phyloP scores from a whole-genome alignment of 2,329 filamentous ascomycete genomes.

The Talaromyces sp. region DNA sequence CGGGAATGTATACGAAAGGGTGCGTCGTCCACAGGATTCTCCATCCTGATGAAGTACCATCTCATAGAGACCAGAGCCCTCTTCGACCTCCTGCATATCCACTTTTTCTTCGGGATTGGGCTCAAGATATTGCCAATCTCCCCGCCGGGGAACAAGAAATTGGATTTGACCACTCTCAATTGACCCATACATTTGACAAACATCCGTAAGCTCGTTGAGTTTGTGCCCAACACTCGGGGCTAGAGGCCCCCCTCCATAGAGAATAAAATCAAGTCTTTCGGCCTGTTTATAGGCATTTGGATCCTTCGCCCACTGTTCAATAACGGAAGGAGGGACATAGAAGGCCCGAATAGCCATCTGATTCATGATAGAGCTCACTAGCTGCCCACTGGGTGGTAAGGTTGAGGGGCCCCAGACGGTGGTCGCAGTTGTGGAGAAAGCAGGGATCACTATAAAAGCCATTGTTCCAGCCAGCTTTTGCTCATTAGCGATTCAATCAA shows the following conservation, averaged over 20 bases:
- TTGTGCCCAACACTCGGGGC: slow-evolving; percentile 5
- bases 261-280: slow-evolving; percentile 10
- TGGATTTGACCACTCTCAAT: slow-evolving; percentile 13
- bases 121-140: slow-evolving; percentile 14
- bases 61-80: slow-evolving; percentile 9
- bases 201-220: slow-evolving; percentile 9
- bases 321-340: slow-evolving; percentile 7
- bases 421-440: slow-evolving; percentile 8
- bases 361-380: slow-evolving; percentile 8
- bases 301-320: slow-evolving; percentile 8
- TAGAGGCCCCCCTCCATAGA: slow-evolving; percentile 9
- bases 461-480: slow-evolving; percentile 7
- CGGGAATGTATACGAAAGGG: slow-evolving; percentile 21
- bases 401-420: slow-evolving; percentile 11
- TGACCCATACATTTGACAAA: slow-evolving; percentile 15
- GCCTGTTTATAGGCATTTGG: slow-evolving; percentile 11
- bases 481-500: background rate
- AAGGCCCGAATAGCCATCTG: slow-evolving; percentile 8
- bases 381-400: slow-evolving; percentile 9
- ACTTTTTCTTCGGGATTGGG: slow-evolving; percentile 10
- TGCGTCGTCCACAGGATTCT: slow-evolving; percentile 3
- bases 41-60: slow-evolving; percentile 12
- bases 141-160: slow-evolving; percentile 8
- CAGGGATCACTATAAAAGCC: slow-evolving; percentile 4
- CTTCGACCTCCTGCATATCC: slow-evolving; percentile 12